Percentiles rank a stretch among this genome's conserved stretches.
Conservation (phyloP, 257 asterid species). For the Nemophila menziesii region DNA sequence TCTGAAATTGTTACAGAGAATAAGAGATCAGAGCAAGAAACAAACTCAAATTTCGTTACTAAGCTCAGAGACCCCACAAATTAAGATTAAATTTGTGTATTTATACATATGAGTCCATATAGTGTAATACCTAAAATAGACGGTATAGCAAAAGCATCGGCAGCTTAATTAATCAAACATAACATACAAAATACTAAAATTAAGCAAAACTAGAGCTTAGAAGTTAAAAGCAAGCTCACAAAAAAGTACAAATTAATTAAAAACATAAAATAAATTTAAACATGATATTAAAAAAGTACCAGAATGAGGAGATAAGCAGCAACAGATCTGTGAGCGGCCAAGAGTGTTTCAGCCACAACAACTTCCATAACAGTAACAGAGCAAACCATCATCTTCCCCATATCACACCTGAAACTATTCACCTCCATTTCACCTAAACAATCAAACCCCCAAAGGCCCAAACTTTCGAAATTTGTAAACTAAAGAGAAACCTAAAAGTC, state of each 20-base stretch:
- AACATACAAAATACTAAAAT: no score
- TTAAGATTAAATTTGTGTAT: no score
- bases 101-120: no score
- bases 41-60: no score
- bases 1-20: slow-evolving; percentile 23
- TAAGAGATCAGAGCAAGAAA: slow-evolving; percentile 1
- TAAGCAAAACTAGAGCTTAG: neutral
- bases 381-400: slow-evolving; percentile 24
- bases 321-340: slow-evolving; percentile 52
- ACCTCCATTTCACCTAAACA: slow-evolving; percentile 47
- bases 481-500: neutral
- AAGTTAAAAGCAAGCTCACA: neutral
- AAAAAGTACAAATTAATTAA: neutral
- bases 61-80: no score
- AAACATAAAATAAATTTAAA: neutral
- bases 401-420: slow-evolving; percentile 34
- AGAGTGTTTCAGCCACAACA: slow-evolving; percentile 29
- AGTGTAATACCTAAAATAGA: no score
- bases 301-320: slow-evolving; percentile 42
- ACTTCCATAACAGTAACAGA: slow-evolving; percentile 34
- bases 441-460: slow-evolving; percentile 3
- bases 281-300: slow-evolving; percentile 23
- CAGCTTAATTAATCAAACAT: neutral
- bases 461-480: neutral
- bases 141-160: no score